Conservation (phyloP, 1,139 yeast species). For the Pichia sp. region DNA sequence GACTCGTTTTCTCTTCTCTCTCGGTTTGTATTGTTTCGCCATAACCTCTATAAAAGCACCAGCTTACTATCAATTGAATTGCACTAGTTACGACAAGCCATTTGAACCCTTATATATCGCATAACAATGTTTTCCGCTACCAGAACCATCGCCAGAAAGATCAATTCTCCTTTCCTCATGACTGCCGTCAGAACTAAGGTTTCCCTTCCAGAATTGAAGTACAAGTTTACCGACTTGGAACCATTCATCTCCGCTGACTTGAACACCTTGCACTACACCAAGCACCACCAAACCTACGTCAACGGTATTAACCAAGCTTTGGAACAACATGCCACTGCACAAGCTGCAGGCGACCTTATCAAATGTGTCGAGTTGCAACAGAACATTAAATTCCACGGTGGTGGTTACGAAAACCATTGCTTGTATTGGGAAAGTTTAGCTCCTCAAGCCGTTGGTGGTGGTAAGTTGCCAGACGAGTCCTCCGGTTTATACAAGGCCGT, state of each 20-base stretch:
- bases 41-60: neutral
- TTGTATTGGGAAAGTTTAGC: constrained; percentile 91
- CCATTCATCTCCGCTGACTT: constrained; percentile 87
- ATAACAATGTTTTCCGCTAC: constrained; percentile 22
- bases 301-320: constrained; percentile 80
- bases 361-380: constrained; percentile 71
- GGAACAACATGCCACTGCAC: constrained; percentile 74
- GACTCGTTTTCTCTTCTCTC: neutral
- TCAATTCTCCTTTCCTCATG: constrained; percentile 15
- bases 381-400: constrained; percentile 88
- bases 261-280: constrained; percentile 84
- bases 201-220: constrained; percentile 79
- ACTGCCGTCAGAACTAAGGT: constrained; percentile 54
- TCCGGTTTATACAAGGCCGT: constrained; percentile 62
- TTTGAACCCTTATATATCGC: neutral
- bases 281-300: constrained; percentile 95
- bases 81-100: neutral
- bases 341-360: constrained; percentile 58
- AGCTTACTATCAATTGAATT: neutral
- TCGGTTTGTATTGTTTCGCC: neutral
- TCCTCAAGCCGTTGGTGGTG: constrained; percentile 79
- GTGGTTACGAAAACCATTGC: constrained; percentile 86
- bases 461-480: constrained; percentile 64
- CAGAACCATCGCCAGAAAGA: constrained; percentile 18
- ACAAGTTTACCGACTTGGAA: constrained; percentile 85